phyloP scores from a whole-genome alignment of 208 protist genomes.

The Leishmania martiniquensis region DNA sequence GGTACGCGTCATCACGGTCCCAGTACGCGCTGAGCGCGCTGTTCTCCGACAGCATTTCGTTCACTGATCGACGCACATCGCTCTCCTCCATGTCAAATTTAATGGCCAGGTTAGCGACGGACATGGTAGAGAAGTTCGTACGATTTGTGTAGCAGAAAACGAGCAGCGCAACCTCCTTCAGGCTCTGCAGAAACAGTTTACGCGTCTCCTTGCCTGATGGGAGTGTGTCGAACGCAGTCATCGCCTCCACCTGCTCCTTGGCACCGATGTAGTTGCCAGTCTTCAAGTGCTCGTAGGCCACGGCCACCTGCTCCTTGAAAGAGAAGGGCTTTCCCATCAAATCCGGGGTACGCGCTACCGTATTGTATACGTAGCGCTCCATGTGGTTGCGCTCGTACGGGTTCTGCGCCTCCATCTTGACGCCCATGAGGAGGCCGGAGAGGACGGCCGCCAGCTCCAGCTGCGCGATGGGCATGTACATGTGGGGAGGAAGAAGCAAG shows the following conservation, averaged over 20 bases:
- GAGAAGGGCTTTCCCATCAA: slow-evolving; percentile 66
- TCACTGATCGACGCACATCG: slow-evolving; percentile 67
- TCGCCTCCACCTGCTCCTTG: slow-evolving; percentile 62
- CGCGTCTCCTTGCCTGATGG: slow-evolving; percentile 53
- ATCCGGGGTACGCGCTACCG: slow-evolving; percentile 48
- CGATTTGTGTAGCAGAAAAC: slow-evolving; percentile 84
- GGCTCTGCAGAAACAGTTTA: slow-evolving; percentile 45
- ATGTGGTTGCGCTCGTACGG: slow-evolving; percentile 77
- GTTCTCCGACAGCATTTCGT: slow-evolving; percentile 74
- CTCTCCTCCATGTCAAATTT: slow-evolving; percentile 78
- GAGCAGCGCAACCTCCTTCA: slow-evolving; percentile 78
- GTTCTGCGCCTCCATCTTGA: slow-evolving; percentile 74
- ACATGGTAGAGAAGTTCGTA: slow-evolving; percentile 79
- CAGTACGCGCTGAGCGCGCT: slow-evolving; percentile 80
- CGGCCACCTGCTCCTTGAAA: slow-evolving; percentile 65
- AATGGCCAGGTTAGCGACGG: slow-evolving; percentile 70
- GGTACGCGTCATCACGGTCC: slow-evolving; percentile 83
- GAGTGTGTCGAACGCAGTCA: slow-evolving; percentile 67
- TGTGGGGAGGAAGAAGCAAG: slow-evolving; percentile 49
- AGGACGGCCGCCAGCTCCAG: slow-evolving; percentile 82
- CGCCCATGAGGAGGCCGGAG: slow-evolving; percentile 75
- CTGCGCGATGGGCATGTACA: slow-evolving; percentile 71
- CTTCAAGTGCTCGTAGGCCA: slow-evolving; percentile 73
- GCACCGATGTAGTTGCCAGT: slow-evolving; percentile 67
- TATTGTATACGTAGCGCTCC: slow-evolving; percentile 73